Evolutionary conservation across 768 basidiomycete genomes (phyloP), one percentile per base, ranked within the genome.

Genomic region (Brasilioporus rufonigricans): DNA sequence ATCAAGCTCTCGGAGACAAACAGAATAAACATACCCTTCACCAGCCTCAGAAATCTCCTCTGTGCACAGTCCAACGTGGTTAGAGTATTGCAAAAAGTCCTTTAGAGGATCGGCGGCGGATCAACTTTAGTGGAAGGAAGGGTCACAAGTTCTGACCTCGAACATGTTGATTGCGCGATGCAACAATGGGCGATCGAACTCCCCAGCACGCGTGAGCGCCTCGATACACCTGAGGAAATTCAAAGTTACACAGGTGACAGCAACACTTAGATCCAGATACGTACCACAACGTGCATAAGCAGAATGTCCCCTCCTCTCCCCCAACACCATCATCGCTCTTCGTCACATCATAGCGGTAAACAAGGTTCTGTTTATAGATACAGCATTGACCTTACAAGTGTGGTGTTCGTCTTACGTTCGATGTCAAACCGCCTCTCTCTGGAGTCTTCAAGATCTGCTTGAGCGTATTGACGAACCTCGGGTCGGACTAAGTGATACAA

Each of bases 291-390:
- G 89, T 91, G 64, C 92, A 94, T 44, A 98, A 75, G 56, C 91
- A 92, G 73, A 98, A 97, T 0, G 91, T 94, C 2, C 95, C 95
- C 71, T 97, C 95, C 59, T 96, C 92, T 1, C 95, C 94, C 2
- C 96, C 95, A 13, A 98, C 93, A 8, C 96, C 96, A 62, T 98
- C 96, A 53, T 90, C 87, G 0, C 91, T 85, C 68, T 89, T 89
- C 24, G 70, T 73, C 13, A 89, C 86, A 66, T 98, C 93, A 70
- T 98, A 98, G 9, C 95, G 85, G 66, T 89, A 96, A 7, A 93
- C 89, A 11, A 93, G 80, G 61, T 86, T 87, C 89, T 92, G 59
- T n/a, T 21, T 16, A 45, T 8, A 49, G 5, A 18, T 56, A 59
- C 38, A 58, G 48, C 16, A 39, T 45, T 14, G 13, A 58, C 16